A percentile compares a stretch with the other conserved stretches of the same genome.
Evolutionary conservation across 192 early-diverging fungal species (phyloP).

Genomic region (Pilobolus umbonatus): DNA sequence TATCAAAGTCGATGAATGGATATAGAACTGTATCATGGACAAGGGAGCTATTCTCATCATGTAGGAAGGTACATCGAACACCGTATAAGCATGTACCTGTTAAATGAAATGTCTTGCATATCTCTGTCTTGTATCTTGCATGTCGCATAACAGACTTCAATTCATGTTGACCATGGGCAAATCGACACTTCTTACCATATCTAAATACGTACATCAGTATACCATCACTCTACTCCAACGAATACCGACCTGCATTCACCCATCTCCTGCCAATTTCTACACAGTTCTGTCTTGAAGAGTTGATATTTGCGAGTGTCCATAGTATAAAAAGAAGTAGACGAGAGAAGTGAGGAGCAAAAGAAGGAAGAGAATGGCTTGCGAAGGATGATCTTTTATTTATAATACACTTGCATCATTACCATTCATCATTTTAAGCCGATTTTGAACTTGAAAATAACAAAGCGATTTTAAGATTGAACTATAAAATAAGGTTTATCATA

Average conservation of each 20-base stretch:
- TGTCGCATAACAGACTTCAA: constrained; percentile 78
- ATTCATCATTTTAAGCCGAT: background rate
- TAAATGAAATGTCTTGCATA: constrained; percentile 87
- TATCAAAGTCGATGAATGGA: too few species aligned
- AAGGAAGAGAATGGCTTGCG: constrained; percentile 7
- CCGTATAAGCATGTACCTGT: constrained; percentile 91
- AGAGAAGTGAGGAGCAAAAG: constrained; percentile 1
- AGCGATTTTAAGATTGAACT: constrained; percentile 16
- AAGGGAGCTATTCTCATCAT: too few species aligned
- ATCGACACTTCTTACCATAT: constrained; percentile 91
- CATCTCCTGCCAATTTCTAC: constrained; percentile 44
- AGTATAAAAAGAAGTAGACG: constrained; percentile 5
- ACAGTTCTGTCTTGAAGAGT: constrained; percentile 46
- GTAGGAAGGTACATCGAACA: constrained; percentile 93
- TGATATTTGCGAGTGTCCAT: constrained; percentile 9
- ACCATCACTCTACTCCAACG: background rate
- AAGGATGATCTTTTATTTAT: background rate
- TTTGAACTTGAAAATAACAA: constrained; percentile 6
- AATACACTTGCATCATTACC: background rate
- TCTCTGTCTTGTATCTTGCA: constrained; percentile 92
- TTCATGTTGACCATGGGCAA: constrained; percentile 82
- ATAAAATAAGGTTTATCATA: constrained; percentile 7
- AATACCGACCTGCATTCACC: constrained; percentile 41
- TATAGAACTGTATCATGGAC: too few species aligned
- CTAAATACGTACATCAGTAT: constrained; percentile 33